These are phyloP conservation scores for Penicillium sp. DNA, from an alignment of 2,329 filamentous ascomycete species.

Conservation along the genomic window DNA sequence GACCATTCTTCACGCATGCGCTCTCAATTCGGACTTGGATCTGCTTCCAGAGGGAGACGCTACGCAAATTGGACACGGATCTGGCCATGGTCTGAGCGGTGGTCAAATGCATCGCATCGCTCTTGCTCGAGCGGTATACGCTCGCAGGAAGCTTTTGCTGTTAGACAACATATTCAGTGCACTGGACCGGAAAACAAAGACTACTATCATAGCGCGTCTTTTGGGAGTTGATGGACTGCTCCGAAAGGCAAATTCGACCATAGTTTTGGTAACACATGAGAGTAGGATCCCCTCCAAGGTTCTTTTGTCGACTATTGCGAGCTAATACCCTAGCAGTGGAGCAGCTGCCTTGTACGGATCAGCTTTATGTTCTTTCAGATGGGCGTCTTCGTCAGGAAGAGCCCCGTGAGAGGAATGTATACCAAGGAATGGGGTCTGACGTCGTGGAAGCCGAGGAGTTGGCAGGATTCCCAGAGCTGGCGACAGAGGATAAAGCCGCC, in stretches of 20 bases:
- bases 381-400: background rate
- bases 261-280: background rate
- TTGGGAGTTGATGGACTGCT: background rate
- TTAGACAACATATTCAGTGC: background rate
- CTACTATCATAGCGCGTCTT: background rate
- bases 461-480: too few relatives aligned
- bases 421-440: background rate
- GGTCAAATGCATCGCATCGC: background rate
- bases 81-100: background rate
- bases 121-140: background rate
- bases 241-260: background rate
- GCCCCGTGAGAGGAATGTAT: background rate
- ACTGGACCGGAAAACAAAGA: background rate
- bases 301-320: background rate
- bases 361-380: background rate
- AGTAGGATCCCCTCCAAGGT: background rate
- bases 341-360: background rate
- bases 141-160: background rate
- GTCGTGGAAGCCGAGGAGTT: background rate
- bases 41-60: background rate
- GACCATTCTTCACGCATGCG: background rate
- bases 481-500: background rate
- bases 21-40: background rate
- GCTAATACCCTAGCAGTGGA: background rate
- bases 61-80: background rate